A percentile compares a stretch with the other conserved stretches of the same genome.
phyloP scores from a whole-genome alignment of 2,329 filamentous ascomycete species.

The Fusarium heterosporum region DNA sequence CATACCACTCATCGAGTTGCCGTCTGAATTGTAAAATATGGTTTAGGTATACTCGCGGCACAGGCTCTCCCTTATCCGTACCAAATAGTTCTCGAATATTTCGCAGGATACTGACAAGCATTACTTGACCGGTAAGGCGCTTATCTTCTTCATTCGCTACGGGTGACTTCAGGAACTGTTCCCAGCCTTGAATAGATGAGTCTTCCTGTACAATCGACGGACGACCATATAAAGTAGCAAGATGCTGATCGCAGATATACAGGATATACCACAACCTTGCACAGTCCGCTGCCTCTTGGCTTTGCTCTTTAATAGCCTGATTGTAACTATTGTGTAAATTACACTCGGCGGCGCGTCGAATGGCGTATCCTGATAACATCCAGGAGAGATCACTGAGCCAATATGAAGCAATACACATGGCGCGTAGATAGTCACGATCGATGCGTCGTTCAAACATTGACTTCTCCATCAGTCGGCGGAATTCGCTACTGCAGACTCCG shows the following conservation, averaged over 20 bases:
- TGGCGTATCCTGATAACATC: slow-evolving; percentile 68
- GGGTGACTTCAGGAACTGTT: slow-evolving; percentile 64
- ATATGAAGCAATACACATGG: slow-evolving; percentile 70
- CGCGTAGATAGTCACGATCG: slow-evolving; percentile 66
- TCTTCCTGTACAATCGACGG: slow-evolving; percentile 70
- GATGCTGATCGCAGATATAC: slow-evolving; percentile 71
- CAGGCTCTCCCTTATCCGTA: slow-evolving; percentile 64
- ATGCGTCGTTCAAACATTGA: slow-evolving; percentile 55
- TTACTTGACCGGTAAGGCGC: slow-evolving; percentile 69
- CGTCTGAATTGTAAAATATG: slow-evolving; percentile 55
- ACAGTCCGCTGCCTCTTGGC: slow-evolving; percentile 61
- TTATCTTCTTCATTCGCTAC: slow-evolving; percentile 66
- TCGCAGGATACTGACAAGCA: slow-evolving; percentile 68
- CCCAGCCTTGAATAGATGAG: slow-evolving; percentile 66
- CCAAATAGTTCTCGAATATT: slow-evolving; percentile 68
- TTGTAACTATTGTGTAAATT: slow-evolving; percentile 59
- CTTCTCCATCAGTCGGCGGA: slow-evolving; percentile 65
- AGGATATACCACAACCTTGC: slow-evolving; percentile 71
- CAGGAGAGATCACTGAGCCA: slow-evolving; percentile 73
- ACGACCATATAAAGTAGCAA: slow-evolving; percentile 70
- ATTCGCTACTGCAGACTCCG: slow-evolving; percentile 66
- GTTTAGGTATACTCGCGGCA: slow-evolving; percentile 64
- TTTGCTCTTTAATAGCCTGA: slow-evolving; percentile 53
- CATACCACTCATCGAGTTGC: slow-evolving; percentile 55
- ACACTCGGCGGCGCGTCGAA: slow-evolving; percentile 61